These are phyloP conservation scores for Arxiozyma slooffiae DNA, from an alignment of 1,139 yeast genomes.

Conservation along the genomic window DNA sequence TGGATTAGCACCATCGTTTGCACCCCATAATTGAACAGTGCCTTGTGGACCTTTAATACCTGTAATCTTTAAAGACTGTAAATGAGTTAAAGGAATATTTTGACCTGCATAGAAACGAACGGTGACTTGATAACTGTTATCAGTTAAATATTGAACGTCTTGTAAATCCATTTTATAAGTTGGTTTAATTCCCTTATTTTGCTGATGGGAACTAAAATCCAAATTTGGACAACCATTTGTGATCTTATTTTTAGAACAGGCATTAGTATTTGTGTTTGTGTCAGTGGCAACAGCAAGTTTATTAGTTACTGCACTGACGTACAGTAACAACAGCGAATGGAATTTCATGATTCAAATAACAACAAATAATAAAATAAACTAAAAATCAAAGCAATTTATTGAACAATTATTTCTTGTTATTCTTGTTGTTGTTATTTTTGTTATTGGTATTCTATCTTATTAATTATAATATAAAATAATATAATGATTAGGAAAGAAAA, in stretches of 20 bases:
- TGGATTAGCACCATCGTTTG: slow-evolving; percentile 14
- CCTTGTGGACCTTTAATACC: slow-evolving; percentile 23
- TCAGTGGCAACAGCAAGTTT: no score
- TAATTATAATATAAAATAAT: no score
- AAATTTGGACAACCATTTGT: slow-evolving; percentile 5
- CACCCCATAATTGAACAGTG: slow-evolving; percentile 20
- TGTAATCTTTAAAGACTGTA: slow-evolving; percentile 24
- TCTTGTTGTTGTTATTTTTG: no score
- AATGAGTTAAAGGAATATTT: slow-evolving; percentile 16
- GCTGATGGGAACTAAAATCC: slow-evolving; percentile 16
- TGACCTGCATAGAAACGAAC: slow-evolving; percentile 21
- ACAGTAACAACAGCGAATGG: no score
- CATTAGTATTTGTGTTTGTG: no score
- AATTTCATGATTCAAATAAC: not conserved
- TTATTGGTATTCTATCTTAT: no score
- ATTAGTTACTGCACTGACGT: no score
- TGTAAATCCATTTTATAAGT: slow-evolving; percentile 1
- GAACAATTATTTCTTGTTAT: no score
- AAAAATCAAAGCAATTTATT: not conserved
- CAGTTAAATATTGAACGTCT: slow-evolving; percentile 1
- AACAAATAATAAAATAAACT: no score
- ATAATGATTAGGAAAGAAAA: no score
- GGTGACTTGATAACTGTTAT: slow-evolving; percentile 22
- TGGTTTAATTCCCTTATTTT: not conserved
- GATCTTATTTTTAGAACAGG: no score